Percentiles rank a stretch among this genome's conserved stretches.
These are phyloP conservation scores for Erythrophleum fordii DNA, from an alignment of 306 rosid species.

Conservation along the genomic window DNA sequence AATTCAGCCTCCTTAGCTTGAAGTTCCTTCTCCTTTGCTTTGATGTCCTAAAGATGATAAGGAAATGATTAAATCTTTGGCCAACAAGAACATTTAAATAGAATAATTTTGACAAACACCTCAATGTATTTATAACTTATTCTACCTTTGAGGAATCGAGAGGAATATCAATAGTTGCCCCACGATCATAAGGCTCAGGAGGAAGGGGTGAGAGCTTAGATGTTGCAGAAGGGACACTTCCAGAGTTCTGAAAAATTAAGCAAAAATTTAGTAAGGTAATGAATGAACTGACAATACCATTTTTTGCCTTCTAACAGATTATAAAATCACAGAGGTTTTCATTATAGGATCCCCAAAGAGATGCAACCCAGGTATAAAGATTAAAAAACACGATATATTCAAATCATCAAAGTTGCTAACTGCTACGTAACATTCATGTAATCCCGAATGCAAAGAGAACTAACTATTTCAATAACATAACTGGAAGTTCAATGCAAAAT, in stretches of 20 bases:
- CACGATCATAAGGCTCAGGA: constrained; percentile 81
- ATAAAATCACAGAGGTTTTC: constrained; percentile 29
- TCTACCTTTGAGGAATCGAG: constrained; percentile 64
- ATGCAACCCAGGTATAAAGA: neutral
- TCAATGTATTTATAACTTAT: constrained; percentile 35
- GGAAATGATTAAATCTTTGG: constrained; percentile 27
- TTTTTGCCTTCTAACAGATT: constrained; percentile 8
- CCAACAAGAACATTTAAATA: constrained; percentile 28
- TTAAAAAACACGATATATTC: too few relatives aligned
- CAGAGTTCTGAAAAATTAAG: constrained; percentile 56
- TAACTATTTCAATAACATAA: neutral
- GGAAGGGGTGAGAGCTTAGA: constrained; percentile 82
- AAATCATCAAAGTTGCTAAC: constrained; percentile 26
- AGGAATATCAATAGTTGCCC: constrained; percentile 77
- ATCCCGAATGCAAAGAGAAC: neutral
- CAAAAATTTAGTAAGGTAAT: constrained; percentile 23
- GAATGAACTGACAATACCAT: constrained; percentile 2
- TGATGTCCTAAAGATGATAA: constrained; percentile 56
- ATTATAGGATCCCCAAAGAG: neutral
- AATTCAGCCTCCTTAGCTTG: constrained; percentile 85
- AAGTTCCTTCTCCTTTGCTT: constrained; percentile 87
- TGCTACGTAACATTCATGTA: constrained; percentile 9
- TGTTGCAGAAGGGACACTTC: constrained; percentile 62
- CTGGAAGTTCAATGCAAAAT: neutral
- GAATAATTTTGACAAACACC: constrained; percentile 25